Percentiles rank a stretch among this genome's conserved stretches.
Evolutionary conservation across 202 grass and related monocot species (phyloP).

Genomic region (Thinopyrum obtusiflorum): DNA sequence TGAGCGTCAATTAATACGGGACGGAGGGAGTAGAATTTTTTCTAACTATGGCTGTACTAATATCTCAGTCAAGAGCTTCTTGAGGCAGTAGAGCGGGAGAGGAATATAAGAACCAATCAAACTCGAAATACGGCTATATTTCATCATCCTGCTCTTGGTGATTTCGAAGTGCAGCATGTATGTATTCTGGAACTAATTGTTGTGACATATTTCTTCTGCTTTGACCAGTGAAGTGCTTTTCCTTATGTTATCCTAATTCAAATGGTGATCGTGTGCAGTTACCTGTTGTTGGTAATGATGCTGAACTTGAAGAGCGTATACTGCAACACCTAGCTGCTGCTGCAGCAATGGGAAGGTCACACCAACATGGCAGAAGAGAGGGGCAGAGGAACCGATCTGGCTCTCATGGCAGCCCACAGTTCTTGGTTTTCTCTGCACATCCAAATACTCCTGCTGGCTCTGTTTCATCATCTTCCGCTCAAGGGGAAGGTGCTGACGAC

Average conservation of each 20-base stretch:
- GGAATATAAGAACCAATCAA: conserved; percentile 67
- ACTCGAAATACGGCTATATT: conserved; percentile 61
- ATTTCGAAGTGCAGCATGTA: conserved; percentile 88
- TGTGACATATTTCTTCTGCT: conserved; percentile 9
- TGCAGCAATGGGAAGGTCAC: conserved; percentile 65
- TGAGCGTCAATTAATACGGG: neutral
- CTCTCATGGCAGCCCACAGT: conserved; percentile 56
- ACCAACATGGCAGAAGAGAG: conserved; percentile 73
- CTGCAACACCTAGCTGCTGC: conserved; percentile 83
- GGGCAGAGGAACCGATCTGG: conserved; percentile 58
- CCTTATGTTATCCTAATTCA: conserved; percentile 25
- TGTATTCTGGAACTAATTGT: conserved; percentile 29
- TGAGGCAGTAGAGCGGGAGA: conserved; percentile 69
- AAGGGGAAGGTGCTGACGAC: conserved; percentile 40
- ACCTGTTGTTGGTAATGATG: conserved; percentile 61
- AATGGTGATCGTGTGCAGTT: conserved; percentile 45
- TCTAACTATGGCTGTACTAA: conserved; percentile 25
- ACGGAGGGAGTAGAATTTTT: neutral
- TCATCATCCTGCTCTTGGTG: conserved; percentile 75
- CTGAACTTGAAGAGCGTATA: conserved; percentile 87
- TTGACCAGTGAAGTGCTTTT: neutral
- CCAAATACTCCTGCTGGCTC: conserved; percentile 47
- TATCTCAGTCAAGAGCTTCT: conserved; percentile 82
- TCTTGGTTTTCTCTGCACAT: conserved; percentile 63
- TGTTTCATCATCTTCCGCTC: conserved; percentile 45